Conservation (phyloP, 2,329 filamentous ascomycete genomes). For the Fusarium temperatum region DNA sequence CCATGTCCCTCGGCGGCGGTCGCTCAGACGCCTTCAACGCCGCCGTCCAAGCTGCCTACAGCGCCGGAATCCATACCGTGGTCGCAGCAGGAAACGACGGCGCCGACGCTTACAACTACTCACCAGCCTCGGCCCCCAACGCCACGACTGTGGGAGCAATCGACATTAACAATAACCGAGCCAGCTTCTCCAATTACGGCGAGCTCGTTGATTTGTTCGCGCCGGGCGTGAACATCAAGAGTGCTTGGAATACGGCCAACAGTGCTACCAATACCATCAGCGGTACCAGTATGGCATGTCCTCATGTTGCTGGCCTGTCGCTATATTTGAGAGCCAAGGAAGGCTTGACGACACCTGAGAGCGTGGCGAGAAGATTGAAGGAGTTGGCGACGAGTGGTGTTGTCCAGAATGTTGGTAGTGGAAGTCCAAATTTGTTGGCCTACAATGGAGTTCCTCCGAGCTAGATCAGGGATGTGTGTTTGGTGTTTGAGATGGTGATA, state of each 20-base stretch:
- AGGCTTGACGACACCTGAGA: slow-evolving; percentile 52
- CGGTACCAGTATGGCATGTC: slow-evolving; percentile 70
- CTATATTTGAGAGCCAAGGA: slow-evolving; percentile 57
- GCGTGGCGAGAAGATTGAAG: slow-evolving; percentile 53
- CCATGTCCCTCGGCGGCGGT: slow-evolving; percentile 63
- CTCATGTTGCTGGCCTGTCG: slow-evolving; percentile 67
- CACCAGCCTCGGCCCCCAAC: slow-evolving; percentile 57
- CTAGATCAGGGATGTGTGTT: background rate
- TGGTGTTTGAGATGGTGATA: background rate
- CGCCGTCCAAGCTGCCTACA: slow-evolving; percentile 57
- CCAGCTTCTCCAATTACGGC: slow-evolving; percentile 62
- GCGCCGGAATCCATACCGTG: slow-evolving; percentile 59
- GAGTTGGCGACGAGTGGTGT: slow-evolving; percentile 52
- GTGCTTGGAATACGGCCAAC: slow-evolving; percentile 55
- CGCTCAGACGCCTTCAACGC: slow-evolving; percentile 58
- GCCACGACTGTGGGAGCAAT: slow-evolving; percentile 65
- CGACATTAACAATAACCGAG: slow-evolving; percentile 49
- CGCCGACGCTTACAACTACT: slow-evolving; percentile 51
- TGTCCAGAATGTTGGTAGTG: slow-evolving; percentile 46
- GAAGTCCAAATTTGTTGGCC: slow-evolving; percentile 56
- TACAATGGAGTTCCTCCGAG: slow-evolving; percentile 54
- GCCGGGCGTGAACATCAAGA: slow-evolving; percentile 57
- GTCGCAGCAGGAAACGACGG: slow-evolving; percentile 65
- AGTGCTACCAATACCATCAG: slow-evolving; percentile 57
- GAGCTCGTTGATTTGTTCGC: slow-evolving; percentile 59